Evolutionary conservation across 192 early-diverging fungal genomes (phyloP), one percentile per base, ranked within the genome.

Genomic region (Mortierella alpina): DNA sequence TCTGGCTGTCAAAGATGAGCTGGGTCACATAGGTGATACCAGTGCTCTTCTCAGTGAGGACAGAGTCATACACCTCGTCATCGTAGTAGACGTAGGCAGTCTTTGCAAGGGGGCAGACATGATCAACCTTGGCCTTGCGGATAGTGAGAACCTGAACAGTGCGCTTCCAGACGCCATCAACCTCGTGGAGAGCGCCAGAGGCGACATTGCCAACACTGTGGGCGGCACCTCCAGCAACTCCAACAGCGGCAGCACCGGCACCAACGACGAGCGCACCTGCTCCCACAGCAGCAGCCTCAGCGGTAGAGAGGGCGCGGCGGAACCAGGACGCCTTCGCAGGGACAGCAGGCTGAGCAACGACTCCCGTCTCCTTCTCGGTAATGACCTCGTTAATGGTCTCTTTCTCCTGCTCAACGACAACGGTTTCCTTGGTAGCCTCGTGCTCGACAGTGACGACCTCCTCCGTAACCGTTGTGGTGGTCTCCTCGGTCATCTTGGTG

Each of bases 121-220:
- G 3, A 48, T 73, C n/a, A n/a, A n/a, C n/a, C n/a, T n/a, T n/a
- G n/a, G n/a, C n/a, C n/a, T n/a, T n/a, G n/a, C n/a, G n/a, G 40
- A 40, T 66, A n/a, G 72, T 73, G 18, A 73, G 48, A 7, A 66
- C 72, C 48, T 65, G 44, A 22, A 66, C 47, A 39, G 72, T 73
- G 54, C 72, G 72, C 56, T 66, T 66, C 72, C 72, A 73, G 72
- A 73, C 63, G 22, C 63, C 72, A 60, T 66, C 72, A 39, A 66
- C 72, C 49, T 66, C 17, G 0, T 0, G 3, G 18, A 66, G 31
- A n/a, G 63, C 63, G 14, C 72, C 72, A 54, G 46, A 18, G 48
- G 48, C 62, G 31, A 23, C 62, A 11, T 23, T 20, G n/a, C n/a
- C n/a, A n/a, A n/a, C n/a, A n/a, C n/a, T n/a, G n/a, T n/a, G n/a